These are phyloP conservation scores for Hypoxylon sp. DNA, from an alignment of 2,329 filamentous ascomycete genomes.

Conservation along the genomic window DNA sequence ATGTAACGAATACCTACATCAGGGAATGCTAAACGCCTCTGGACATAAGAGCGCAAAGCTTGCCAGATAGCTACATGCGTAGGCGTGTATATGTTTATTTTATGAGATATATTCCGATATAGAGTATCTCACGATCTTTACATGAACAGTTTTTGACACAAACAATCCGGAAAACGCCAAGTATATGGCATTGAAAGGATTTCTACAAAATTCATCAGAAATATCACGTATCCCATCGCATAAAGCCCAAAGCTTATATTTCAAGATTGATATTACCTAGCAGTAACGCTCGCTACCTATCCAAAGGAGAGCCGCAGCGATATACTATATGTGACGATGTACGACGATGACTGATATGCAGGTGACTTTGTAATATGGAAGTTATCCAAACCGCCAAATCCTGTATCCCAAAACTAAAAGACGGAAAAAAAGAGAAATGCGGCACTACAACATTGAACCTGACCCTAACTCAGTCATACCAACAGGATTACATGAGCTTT, in stretches of 20 bases:
- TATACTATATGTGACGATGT: conserved; percentile 22
- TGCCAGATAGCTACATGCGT: background rate
- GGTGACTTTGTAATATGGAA: conserved; percentile 26
- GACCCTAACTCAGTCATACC: background rate
- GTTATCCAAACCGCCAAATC: conserved; percentile 23
- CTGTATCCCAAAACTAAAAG: conserved; percentile 25
- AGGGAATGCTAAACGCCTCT: background rate
- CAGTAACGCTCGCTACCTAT: conserved; percentile 19
- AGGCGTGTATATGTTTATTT: too few species aligned
- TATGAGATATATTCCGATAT: too few species aligned
- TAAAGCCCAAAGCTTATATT: conserved; percentile 1
- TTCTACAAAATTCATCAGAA: background rate
- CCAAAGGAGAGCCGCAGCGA: conserved; percentile 16
- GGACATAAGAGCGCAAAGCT: background rate
- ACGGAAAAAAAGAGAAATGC: conserved; percentile 5
- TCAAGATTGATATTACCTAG: conserved; percentile 32
- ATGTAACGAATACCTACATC: background rate
- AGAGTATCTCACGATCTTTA: too few species aligned
- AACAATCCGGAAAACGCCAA: too few species aligned
- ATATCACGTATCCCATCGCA: background rate
- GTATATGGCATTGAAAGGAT: too few species aligned
- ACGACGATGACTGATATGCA: conserved; percentile 21
- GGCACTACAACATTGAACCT: conserved; percentile 3
- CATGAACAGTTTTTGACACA: too few species aligned
- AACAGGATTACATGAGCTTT: conserved; percentile 13